These are phyloP conservation scores for Gardenia jasminoides DNA, from an alignment of 257 asterid genomes.

Conservation along the genomic window DNA sequence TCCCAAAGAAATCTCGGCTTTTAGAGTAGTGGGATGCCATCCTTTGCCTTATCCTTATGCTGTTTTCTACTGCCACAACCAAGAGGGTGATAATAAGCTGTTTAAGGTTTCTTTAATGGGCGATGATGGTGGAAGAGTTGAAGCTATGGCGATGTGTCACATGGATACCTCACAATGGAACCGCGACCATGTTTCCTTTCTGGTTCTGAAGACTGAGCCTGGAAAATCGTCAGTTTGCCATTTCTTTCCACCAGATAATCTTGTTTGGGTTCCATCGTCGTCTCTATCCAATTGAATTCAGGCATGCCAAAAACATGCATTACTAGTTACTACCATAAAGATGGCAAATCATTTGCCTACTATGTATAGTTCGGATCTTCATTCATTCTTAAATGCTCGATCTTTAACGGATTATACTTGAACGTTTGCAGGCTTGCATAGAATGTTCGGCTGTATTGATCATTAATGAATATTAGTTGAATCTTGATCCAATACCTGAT, in stretches of 20 bases:
- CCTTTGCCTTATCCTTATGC: constrained; percentile 82
- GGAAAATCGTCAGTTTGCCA: constrained; percentile 29
- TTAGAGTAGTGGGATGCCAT: constrained; percentile 61
- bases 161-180: constrained; percentile 30
- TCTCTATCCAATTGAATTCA: too few species aligned
- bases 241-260: constrained; percentile 27
- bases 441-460: too few species aligned
- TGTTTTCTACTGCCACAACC: constrained; percentile 75
- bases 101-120: constrained; percentile 27
- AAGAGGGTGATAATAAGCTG: constrained; percentile 50
- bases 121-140: constrained; percentile 24
- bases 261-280: background rate
- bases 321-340: too few species aligned
- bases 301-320: too few species aligned
- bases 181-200: constrained; percentile 17
- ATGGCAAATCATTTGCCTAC: too few species aligned
- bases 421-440: too few species aligned
- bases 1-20: constrained; percentile 37
- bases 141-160: constrained; percentile 26
- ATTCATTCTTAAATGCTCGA: too few species aligned
- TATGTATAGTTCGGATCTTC: too few species aligned
- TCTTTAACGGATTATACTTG: too few species aligned
- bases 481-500: too few species aligned
- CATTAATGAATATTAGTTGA: too few species aligned
- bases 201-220: constrained; percentile 16